Percentiles rank a stretch among this genome's conserved stretches.
Conservation (phyloP, 1,284 basidiomycete genomes). For the Gymnopus androsaceus region DNA sequence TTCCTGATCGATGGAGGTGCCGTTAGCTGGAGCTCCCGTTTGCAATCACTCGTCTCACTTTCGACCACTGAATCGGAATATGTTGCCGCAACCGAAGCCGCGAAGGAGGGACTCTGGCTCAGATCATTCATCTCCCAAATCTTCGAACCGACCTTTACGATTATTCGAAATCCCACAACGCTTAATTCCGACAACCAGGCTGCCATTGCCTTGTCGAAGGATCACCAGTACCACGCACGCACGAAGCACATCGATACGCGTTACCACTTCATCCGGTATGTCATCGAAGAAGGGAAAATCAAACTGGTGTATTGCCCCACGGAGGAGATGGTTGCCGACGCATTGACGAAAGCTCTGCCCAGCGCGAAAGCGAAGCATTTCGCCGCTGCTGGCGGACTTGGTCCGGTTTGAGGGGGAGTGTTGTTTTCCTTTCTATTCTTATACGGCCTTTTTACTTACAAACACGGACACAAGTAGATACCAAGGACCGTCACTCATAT, state of each 20-base stretch:
- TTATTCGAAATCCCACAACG: conserved; percentile 5
- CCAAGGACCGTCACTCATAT: too few relatives aligned
- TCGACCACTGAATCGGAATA: conserved; percentile 9
- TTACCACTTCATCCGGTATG: conserved; percentile 35
- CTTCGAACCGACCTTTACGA: background rate
- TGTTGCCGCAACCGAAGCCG: background rate
- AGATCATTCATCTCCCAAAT: background rate
- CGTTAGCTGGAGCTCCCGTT: conserved; percentile 1
- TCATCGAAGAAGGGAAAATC: conserved; percentile 26
- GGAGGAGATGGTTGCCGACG: conserved; percentile 24
- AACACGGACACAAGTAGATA: too few relatives aligned
- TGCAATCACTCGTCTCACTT: conserved; percentile 3
- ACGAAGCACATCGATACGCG: conserved; percentile 42
- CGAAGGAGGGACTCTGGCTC: conserved; percentile 5
- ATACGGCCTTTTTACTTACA: too few relatives aligned
- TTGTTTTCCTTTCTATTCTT: too few relatives aligned
- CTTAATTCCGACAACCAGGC: conserved; percentile 30
- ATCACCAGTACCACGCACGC: conserved; percentile 30
- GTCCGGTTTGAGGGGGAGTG: conserved; percentile 24
- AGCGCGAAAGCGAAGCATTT: conserved; percentile 20
- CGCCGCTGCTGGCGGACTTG: conserved; percentile 13
- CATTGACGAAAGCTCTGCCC: conserved; percentile 27
- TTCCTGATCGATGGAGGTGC: conserved; percentile 3
- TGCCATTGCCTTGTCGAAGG: conserved; percentile 27
- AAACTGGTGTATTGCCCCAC: conserved; percentile 24